Conservation (phyloP, 345 rosid genomes). For the Eucalyptus cloeziana region DNA sequence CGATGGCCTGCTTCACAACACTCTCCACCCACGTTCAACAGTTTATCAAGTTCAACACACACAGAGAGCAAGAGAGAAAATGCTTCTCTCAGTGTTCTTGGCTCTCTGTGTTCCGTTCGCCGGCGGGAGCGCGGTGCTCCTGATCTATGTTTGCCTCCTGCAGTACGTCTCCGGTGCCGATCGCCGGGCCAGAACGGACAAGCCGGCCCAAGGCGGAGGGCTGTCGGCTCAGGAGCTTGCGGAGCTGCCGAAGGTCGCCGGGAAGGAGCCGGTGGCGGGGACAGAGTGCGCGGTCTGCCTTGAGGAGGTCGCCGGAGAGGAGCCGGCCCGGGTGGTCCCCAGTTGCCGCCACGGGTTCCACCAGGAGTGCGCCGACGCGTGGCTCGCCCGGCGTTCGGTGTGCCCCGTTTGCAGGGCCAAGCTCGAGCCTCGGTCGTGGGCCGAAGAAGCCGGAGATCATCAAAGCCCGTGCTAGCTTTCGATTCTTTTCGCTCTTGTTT, state of each 20-base stretch:
- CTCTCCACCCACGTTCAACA: background rate
- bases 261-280: constrained; percentile 53
- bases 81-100: constrained; percentile 44
- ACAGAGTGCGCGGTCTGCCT: constrained; percentile 79
- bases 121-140: constrained; percentile 50
- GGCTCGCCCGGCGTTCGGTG: constrained; percentile 50
- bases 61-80: background rate
- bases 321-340: constrained; percentile 55
- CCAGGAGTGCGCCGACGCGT: constrained; percentile 60
- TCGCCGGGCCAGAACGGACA: background rate
- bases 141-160: constrained; percentile 45
- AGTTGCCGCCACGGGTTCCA: constrained; percentile 87
- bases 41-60: background rate
- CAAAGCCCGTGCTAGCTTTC: background rate
- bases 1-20: background rate
- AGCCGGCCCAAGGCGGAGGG: constrained; percentile 24
- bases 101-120: constrained; percentile 60
- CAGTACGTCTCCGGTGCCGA: constrained; percentile 3
- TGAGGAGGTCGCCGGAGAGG: constrained; percentile 51
- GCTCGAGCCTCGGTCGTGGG: constrained; percentile 13
- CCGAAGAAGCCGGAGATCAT: background rate
- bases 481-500: background rate
- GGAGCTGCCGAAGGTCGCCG: constrained; percentile 46
- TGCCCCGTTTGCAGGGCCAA: constrained; percentile 70
- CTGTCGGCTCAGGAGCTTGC: constrained; percentile 46